Percentiles rank a stretch among this genome's conserved stretches.
phyloP scores from a whole-genome alignment of 164 flowering plant genomes.

The Amborella trichopoda region DNA sequence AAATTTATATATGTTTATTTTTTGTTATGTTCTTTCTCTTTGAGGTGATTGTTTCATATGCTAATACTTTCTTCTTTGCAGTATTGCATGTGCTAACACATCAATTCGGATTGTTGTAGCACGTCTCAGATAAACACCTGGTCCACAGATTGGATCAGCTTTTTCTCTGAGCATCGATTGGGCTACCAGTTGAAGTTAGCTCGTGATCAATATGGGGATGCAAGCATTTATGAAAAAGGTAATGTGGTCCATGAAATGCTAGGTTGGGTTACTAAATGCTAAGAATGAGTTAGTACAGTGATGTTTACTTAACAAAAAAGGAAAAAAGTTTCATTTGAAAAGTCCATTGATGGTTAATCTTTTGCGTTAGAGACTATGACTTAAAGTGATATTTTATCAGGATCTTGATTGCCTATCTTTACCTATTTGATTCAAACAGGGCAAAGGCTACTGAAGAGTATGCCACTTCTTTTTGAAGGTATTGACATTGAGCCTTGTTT shows the following conservation, averaged over 20 bases:
- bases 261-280: too few species aligned
- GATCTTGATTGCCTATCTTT: too few species aligned
- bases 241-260: conserved; percentile 3
- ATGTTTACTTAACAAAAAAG: too few species aligned
- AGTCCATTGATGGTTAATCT: neutral
- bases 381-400: too few species aligned
- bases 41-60: too few species aligned
- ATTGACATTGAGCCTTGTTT: conserved; percentile 74
- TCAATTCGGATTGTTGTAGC: conserved; percentile 40
- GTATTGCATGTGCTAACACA: neutral
- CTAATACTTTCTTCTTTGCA: too few species aligned
- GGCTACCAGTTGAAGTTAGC: conserved; percentile 85
- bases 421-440: conserved; percentile 54
- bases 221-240: conserved; percentile 82
- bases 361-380: too few species aligned
- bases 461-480: conserved; percentile 67
- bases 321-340: too few species aligned
- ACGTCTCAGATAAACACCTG: conserved; percentile 95
- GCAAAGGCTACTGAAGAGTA: conserved; percentile 57
- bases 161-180: conserved; percentile 78
- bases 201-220: conserved; percentile 61
- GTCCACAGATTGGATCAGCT: conserved; percentile 79
- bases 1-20: too few species aligned
- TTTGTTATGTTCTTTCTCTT: too few species aligned
- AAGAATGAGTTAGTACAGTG: too few species aligned